Evolutionary conservation across 306 rosid species (phyloP), one percentile per base, ranked within the genome.

Genomic region (Gastrolobium villosum): DNA sequence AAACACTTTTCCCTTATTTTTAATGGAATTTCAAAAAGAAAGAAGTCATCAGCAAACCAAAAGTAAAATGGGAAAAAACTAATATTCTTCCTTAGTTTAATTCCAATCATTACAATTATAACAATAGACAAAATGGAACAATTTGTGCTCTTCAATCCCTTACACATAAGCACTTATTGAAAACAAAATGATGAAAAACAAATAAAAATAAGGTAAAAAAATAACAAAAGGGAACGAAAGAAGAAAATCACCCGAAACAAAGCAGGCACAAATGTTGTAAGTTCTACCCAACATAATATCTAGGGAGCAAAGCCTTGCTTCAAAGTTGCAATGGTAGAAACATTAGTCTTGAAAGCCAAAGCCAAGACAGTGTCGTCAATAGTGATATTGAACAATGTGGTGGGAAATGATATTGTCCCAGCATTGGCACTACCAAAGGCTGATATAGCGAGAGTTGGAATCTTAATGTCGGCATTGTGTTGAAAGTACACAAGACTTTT

Each of bases 401-500:
- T 60, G 1, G 96, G 93, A n/a, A 88, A 5, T 0, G 91, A 83
- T 0, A 83, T 83, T 0, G 79, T 50, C 2, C 86, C 89, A 4
- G 94, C 65, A 54, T 72, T 90, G 10, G 92, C 88, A 49, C 90
- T 90, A 0, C 88, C 90, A 10, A 90, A 88, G 4, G 89, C 88
- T 0, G 94, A 81, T 6, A 90, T n/a, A 31, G 90, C 89, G 0
- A 77, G 0, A 14, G 85, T 81, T 5, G 30, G 56, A 1, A 5
- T 7, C 1, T 63, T 8, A 1, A 41, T 10, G 36, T 71, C 83
- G 9, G 82, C 76, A 52, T 88, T 90, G 61, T 37, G 52, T 36
- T 88, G 94, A 32, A 86, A 88, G 50, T 88, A 92, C 7, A 83
- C 82, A 14, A 88, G 85, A 9, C 92, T 90, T 53, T 86, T 90